Percentiles rank a stretch among this genome's conserved stretches.
These are phyloP conservation scores for Fusarium virguliforme DNA, from an alignment of 2,329 filamentous ascomycete species.

Conservation along the genomic window DNA sequence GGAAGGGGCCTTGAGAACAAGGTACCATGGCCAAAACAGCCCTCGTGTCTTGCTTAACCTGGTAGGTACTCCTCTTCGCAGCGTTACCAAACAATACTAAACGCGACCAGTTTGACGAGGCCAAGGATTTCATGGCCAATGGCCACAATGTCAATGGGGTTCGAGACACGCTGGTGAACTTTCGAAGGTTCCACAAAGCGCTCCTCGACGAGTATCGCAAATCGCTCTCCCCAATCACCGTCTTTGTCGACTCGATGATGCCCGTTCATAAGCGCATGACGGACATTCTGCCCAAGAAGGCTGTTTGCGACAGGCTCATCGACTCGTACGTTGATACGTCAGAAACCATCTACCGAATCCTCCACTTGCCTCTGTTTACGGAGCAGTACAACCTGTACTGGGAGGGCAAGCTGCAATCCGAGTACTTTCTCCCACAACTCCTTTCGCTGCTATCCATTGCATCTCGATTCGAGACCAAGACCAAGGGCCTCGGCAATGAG, in stretches of 20 bases:
- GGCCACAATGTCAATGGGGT: constrained; percentile 60
- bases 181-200: constrained; percentile 65
- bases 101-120: constrained; percentile 66
- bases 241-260: constrained; percentile 73
- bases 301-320: constrained; percentile 68
- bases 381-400: constrained; percentile 68
- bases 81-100: constrained; percentile 23
- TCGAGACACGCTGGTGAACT: constrained; percentile 61
- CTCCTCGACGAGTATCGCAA: constrained; percentile 66
- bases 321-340: constrained; percentile 66
- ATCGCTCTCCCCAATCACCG: constrained; percentile 66
- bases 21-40: constrained; percentile 69
- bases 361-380: constrained; percentile 68
- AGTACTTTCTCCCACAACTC: constrained; percentile 70
- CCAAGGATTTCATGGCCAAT: constrained; percentile 66
- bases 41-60: constrained; percentile 69
- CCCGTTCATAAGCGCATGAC: constrained; percentile 72
- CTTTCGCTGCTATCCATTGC: constrained; percentile 69
- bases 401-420: constrained; percentile 63
- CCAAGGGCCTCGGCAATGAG: constrained; percentile 67
- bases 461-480: constrained; percentile 68
- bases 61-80: constrained; percentile 55
- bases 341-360: constrained; percentile 68
- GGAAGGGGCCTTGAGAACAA: constrained; percentile 62
- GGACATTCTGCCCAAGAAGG: constrained; percentile 68